Conservation (phyloP, 2,329 filamentous ascomycete genomes). For the Aspergillus brasiliensis region DNA sequence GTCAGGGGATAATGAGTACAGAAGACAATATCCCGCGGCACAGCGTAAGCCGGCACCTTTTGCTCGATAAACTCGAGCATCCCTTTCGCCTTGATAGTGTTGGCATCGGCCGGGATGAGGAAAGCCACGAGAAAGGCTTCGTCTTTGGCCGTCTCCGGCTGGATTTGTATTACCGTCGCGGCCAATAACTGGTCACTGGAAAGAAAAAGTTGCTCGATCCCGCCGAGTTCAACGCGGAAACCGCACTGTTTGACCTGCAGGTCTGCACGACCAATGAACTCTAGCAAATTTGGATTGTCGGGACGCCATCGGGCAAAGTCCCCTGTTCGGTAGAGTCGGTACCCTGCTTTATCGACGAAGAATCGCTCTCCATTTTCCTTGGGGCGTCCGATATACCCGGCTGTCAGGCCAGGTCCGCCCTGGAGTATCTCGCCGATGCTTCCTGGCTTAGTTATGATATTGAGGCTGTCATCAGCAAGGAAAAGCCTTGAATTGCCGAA, state of each 20-base stretch:
- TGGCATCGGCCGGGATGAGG: constrained; percentile 5
- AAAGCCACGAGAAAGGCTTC: constrained; percentile 12
- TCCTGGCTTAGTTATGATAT: constrained; percentile 43
- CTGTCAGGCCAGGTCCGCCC: constrained; percentile 72
- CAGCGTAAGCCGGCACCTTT: constrained; percentile 68
- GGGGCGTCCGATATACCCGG: constrained; percentile 64
- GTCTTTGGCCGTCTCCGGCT: background rate
- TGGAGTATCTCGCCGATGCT: constrained; percentile 79
- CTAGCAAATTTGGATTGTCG: constrained; percentile 62
- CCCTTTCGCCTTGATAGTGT: constrained; percentile 45
- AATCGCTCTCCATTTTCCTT: constrained; percentile 70
- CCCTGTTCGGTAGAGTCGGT: constrained; percentile 77
- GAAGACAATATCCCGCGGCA: constrained; percentile 68
- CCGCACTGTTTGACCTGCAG: constrained; percentile 87
- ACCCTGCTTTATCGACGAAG: constrained; percentile 51
- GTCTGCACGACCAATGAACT: constrained; percentile 72
- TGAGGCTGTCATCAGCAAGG: constrained; percentile 7
- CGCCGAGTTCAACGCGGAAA: constrained; percentile 84
- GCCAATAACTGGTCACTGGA: background rate
- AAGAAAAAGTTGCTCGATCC: constrained; percentile 74
- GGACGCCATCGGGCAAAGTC: constrained; percentile 70
- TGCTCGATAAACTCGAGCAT: constrained; percentile 66
- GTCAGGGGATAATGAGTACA: constrained; percentile 69
- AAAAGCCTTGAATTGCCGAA: constrained; percentile 11
- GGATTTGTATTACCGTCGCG: constrained; percentile 3